These are phyloP conservation scores for Syzygium aromaticum DNA, from an alignment of 345 rosid species.

Conservation along the genomic window DNA sequence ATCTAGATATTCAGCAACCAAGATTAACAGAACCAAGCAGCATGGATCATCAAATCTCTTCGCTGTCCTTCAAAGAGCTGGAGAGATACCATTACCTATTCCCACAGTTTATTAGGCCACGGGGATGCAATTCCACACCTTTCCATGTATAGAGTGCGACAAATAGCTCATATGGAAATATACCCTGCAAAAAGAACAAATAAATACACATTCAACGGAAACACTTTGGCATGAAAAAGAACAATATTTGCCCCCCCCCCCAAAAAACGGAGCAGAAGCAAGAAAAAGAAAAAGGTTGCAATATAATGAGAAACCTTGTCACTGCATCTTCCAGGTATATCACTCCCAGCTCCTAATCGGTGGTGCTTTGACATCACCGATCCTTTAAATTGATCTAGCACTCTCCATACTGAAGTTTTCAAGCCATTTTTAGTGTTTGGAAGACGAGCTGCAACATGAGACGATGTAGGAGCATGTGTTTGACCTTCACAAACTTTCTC, in stretches of 20 bases:
- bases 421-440: constrained; percentile 20
- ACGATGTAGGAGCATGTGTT: background rate
- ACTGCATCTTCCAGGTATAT: constrained; percentile 15
- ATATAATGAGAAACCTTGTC: constrained; percentile 26
- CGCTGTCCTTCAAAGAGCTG: background rate
- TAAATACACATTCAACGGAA: constrained; percentile 4
- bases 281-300: background rate
- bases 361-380: constrained; percentile 14
- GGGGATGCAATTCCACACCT: constrained; percentile 65
- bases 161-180: constrained; percentile 72
- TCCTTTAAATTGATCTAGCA: constrained; percentile 33
- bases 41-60: background rate
- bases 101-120: constrained; percentile 89
- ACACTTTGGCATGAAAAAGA: background rate
- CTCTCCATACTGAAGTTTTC: constrained; percentile 32
- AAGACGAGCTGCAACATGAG: constrained; percentile 2
- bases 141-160: constrained; percentile 52
- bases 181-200: constrained; percentile 34
- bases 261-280: background rate
- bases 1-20: background rate
- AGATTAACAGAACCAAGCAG: background rate
- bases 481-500: constrained; percentile 4
- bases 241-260: background rate
- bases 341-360: background rate
- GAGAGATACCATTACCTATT: constrained; percentile 48